Evolutionary conservation across 1,139 yeast species (phyloP), one percentile per base, ranked within the genome.

Genomic region (Lizanozyma gosingica): DNA sequence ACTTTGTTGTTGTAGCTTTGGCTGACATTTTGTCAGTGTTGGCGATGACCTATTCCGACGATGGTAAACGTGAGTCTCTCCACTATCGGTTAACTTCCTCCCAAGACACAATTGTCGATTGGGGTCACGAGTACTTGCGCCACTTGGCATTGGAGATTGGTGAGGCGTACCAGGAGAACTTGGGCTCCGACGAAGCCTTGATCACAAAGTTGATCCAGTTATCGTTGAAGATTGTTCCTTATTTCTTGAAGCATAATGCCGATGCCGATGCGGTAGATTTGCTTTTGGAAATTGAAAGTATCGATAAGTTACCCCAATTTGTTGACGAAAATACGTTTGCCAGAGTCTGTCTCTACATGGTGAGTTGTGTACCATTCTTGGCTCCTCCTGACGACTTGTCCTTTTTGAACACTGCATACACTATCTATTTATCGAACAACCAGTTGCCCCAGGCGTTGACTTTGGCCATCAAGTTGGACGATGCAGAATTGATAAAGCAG

Each of bases 91-190:
- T 94, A 49, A 65, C 82, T 46, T 76, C 95, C 3, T 47, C 55
- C 6, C 40, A 43, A 27, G 48, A 39, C 14, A 61, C 63, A 38
- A 47, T 48, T 39, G 51, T 59, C 35, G 85, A 81, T 51, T 94
- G 98, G 98, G 99, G 98, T 36, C 98, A 94, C 59, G 98, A 92
- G 61, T 92, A 94, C 60, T 78, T 92, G 58, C 90, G 98, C 56
- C 97, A 94, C 63, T 72, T 92, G 56, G 95, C 98, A 1, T 67
- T 92, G 47, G 97, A 92, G 62, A 86, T 92, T 50, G 98, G 97
- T 44, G 94, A 84, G 55, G 83, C 84, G 41, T 86, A 81, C 61
- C 80, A 78, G 48, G 81, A 73, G 40, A 71, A 79, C 46, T 66
- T 80, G 44, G 95, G 86, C 40, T 56, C 63, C 29, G 76, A 73